Conservation (phyloP, 257 asterid genomes). For the Solanum rostratum region DNA sequence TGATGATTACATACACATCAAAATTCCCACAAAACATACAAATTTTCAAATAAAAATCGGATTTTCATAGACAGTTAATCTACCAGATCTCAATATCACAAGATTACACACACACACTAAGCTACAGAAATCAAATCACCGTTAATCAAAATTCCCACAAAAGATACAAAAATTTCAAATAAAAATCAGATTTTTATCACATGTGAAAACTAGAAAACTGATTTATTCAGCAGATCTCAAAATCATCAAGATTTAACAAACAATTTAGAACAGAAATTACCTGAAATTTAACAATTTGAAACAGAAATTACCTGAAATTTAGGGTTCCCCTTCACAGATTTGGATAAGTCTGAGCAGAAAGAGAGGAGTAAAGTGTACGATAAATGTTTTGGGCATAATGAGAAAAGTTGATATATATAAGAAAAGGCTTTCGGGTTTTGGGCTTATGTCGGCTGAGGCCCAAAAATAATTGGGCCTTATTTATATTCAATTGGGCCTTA, state of each 20-base stretch:
- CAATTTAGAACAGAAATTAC: slow-evolving; percentile 1
- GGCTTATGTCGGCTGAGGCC: background rate
- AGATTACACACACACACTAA: too few species aligned
- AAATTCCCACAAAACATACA: background rate
- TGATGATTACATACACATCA: background rate
- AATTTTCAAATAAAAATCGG: background rate
- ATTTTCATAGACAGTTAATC: too few species aligned
- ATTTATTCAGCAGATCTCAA: background rate
- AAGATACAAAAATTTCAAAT: background rate
- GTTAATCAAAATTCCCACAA: background rate
- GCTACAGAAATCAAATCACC: background rate
- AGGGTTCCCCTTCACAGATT: slow-evolving; percentile 10
- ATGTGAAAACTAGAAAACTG: background rate
- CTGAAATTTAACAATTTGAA: slow-evolving; percentile 13
- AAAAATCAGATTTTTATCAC: background rate
- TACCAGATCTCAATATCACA: too few species aligned
- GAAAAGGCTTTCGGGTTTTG: background rate
- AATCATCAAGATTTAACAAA: background rate
- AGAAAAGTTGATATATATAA: too few species aligned
- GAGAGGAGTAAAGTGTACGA: background rate
- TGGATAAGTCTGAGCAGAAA: slow-evolving; percentile 17
- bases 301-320: slow-evolving; percentile 14
- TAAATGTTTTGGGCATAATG: too few species aligned
- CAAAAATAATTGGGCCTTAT: background rate
- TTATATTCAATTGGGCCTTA: background rate